A percentile compares a stretch with the other conserved stretches of the same genome.
phyloP scores from a whole-genome alignment of 2,329 filamentous ascomycete species.

The Colletotrichum magnum region DNA sequence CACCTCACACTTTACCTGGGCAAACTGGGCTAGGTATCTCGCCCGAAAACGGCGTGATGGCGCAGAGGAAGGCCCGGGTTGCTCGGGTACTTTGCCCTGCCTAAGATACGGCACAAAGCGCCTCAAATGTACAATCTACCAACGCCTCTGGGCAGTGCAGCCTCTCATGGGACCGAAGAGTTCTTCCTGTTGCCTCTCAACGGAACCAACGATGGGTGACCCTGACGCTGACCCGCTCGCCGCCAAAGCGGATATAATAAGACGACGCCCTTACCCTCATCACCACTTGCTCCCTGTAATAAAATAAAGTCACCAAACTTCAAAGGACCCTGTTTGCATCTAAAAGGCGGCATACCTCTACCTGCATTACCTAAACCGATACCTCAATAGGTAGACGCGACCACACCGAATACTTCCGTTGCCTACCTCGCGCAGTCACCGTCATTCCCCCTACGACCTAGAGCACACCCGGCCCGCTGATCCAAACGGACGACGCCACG shows the following conservation, averaged over 20 bases:
- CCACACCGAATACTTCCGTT: slow-evolving; percentile 8
- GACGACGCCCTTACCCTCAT: neutral
- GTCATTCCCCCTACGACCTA: neutral
- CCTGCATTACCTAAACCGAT: slow-evolving; percentile 1
- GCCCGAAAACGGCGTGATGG: no score
- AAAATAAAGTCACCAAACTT: neutral
- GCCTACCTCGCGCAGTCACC: slow-evolving; percentile 16
- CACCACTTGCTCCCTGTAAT: neutral
- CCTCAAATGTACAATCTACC: no score
- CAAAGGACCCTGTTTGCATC: slow-evolving; percentile 16
- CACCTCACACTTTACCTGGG: no score
- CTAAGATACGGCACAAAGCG: no score
- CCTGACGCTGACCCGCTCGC: neutral
- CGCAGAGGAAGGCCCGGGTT: no score
- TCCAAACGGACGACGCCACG: slow-evolving; percentile 12
- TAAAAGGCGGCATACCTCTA: neutral
- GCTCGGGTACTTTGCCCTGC: no score
- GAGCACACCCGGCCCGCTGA: slow-evolving; percentile 7
- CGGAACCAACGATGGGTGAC: neutral
- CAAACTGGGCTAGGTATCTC: no score
- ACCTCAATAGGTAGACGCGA: slow-evolving; percentile 1
- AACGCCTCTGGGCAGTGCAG: neutral
- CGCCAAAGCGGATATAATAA: neutral
- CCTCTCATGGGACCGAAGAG: no score
- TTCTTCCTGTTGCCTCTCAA: neutral